Percentiles rank a stretch among this genome's conserved stretches.
Evolutionary conservation across 1,284 basidiomycete species (phyloP).

Genomic region (Rhizoctonia solani): DNA sequence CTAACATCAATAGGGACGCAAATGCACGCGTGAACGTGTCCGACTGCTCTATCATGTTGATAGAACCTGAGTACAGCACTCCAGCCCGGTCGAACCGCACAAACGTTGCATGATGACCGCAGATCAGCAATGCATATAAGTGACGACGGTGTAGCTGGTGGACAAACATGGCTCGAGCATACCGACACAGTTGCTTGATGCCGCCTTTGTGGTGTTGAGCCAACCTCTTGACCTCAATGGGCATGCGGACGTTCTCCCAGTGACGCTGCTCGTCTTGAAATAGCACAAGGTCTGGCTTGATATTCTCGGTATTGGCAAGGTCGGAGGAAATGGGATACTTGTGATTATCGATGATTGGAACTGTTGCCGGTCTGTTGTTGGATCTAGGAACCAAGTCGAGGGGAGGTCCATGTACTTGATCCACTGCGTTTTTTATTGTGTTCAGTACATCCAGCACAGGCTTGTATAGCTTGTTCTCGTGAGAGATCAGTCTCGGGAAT

Average conservation of each 20-base stretch:
- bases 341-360: not conserved
- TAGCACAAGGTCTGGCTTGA: slow-evolving; percentile 16
- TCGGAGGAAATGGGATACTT: not conserved
- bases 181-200: slow-evolving; percentile 15
- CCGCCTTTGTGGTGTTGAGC: not conserved
- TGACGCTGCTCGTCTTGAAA: not conserved
- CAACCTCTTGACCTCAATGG: slow-evolving; percentile 2
- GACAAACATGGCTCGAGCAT: slow-evolving; percentile 10
- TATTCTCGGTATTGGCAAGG: not conserved
- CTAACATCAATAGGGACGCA: slow-evolving; percentile 2
- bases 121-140: slow-evolving; percentile 7
- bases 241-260: slow-evolving; percentile 16
- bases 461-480: not conserved
- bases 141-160: slow-evolving; percentile 26
- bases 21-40: slow-evolving; percentile 5
- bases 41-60: not conserved
- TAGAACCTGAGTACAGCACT: slow-evolving; percentile 1
- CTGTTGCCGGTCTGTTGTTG: not conserved
- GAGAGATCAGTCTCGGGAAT: not conserved
- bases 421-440: not conserved
- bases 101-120: not conserved
- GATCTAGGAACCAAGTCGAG: no score
- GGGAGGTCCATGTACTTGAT: not conserved
- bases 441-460: slow-evolving; percentile 4
- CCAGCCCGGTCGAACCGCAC: slow-evolving; percentile 17